Conservation (phyloP, 345 rosid genomes). For the Kernera saxatilis region DNA sequence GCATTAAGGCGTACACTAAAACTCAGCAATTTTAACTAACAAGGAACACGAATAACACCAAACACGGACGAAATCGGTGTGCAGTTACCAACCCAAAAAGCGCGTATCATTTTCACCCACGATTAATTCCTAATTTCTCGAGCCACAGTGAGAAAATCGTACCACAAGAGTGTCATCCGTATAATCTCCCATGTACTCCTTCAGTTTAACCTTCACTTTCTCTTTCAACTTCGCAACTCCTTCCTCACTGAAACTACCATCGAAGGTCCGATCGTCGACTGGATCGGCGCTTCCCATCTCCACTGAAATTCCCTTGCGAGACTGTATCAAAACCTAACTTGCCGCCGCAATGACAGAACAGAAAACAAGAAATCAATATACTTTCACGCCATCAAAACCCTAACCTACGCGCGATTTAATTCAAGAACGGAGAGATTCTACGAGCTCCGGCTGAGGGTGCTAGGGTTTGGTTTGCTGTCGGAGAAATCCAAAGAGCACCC, state of each 20-base stretch:
- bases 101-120: background rate
- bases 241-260: constrained; percentile 58
- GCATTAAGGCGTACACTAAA: background rate
- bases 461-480: constrained; percentile 24
- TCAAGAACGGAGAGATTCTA: background rate
- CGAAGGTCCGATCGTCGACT: constrained; percentile 65
- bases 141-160: background rate
- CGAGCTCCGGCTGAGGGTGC: background rate
- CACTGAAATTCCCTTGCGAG: constrained; percentile 14
- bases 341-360: constrained; percentile 19
- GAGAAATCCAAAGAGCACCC: constrained; percentile 12
- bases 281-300: constrained; percentile 66
- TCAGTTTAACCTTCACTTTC: constrained; percentile 63
- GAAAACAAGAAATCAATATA: background rate
- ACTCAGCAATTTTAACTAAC: background rate
- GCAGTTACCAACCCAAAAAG: background rate
- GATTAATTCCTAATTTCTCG: background rate
- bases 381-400: constrained; percentile 12
- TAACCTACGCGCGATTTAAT: constrained; percentile 2
- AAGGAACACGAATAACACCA: background rate
- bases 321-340: constrained; percentile 26
- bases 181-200: constrained; percentile 97
- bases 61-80: background rate
- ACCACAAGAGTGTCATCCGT: constrained; percentile 98
- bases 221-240: constrained; percentile 74